phyloP scores from a whole-genome alignment of 1,139 yeast genomes.

The Protomyces gravidus region DNA sequence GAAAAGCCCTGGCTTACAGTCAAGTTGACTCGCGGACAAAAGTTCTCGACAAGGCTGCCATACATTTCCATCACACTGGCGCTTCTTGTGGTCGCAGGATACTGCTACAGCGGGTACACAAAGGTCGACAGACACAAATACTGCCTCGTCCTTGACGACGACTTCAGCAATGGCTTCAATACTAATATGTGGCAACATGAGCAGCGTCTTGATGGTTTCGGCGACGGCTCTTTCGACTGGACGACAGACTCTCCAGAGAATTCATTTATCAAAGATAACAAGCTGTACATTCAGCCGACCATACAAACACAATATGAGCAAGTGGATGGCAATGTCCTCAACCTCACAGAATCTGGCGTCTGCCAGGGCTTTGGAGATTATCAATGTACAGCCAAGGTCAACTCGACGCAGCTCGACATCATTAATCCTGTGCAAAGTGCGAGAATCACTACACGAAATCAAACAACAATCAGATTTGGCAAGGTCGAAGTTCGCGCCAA shows the following conservation, averaged over 20 bases:
- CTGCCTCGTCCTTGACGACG: slow-evolving; percentile 24
- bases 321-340: slow-evolving; percentile 31
- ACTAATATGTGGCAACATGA: slow-evolving; percentile 27
- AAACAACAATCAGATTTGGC: slow-evolving; percentile 27
- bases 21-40: not conserved
- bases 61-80: not conserved
- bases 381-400: slow-evolving; percentile 30
- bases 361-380: slow-evolving; percentile 21
- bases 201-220: slow-evolving; percentile 32
- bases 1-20: slow-evolving; percentile 8
- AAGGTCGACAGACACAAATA: not conserved
- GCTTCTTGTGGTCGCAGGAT: not conserved
- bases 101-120: not conserved
- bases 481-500: slow-evolving; percentile 32
- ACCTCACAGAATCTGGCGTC: slow-evolving; percentile 29
- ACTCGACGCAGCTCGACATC: slow-evolving; percentile 20
- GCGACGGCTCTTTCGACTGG: slow-evolving; percentile 32
- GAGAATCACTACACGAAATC: slow-evolving; percentile 29
- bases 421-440: slow-evolving; percentile 32
- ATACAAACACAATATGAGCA: slow-evolving; percentile 24
- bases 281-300: slow-evolving; percentile 31
- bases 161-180: slow-evolving; percentile 20
- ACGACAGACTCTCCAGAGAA: slow-evolving; percentile 28
- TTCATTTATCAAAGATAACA: slow-evolving; percentile 29
- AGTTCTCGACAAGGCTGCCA: slow-evolving; percentile 1